A percentile compares a stretch with the other conserved stretches of the same genome.
Evolutionary conservation across 768 basidiomycete genomes (phyloP).

Genomic region (Psilocybe subaeruginosa): DNA sequence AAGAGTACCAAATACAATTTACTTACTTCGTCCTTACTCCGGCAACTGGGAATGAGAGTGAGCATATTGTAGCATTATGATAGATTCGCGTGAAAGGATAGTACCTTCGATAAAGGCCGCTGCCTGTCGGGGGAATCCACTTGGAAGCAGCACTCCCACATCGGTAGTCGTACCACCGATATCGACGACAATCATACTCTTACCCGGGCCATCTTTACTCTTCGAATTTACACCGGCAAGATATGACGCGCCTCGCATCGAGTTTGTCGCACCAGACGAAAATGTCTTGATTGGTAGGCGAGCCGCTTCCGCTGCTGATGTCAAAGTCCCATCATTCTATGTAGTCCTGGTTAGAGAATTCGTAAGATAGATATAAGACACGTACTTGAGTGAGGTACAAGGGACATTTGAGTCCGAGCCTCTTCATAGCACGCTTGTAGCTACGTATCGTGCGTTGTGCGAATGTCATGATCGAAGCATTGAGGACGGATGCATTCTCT

Average conservation of each 20-base stretch:
- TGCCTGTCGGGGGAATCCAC: constrained; percentile 65
- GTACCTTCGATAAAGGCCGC: constrained; percentile 57
- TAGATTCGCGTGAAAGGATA: background rate
- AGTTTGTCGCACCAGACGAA: constrained; percentile 65
- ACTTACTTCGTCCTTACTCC: constrained; percentile 56
- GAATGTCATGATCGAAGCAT: constrained; percentile 63
- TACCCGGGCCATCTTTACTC: constrained; percentile 18
- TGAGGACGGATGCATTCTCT: constrained; percentile 71
- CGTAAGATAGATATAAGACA: background rate
- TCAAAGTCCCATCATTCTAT: constrained; percentile 61
- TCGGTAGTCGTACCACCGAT: constrained; percentile 71
- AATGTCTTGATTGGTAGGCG: constrained; percentile 66
- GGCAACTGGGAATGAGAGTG: constrained; percentile 36
- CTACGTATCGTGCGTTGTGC: constrained; percentile 57
- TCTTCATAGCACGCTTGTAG: constrained; percentile 53
- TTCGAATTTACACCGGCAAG: constrained; percentile 43
- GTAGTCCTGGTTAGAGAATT: background rate
- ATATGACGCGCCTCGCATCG: constrained; percentile 70
- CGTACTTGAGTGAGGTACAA: constrained; percentile 52
- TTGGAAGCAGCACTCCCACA: constrained; percentile 61
- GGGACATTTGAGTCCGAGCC: constrained; percentile 49
- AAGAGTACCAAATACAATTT: background rate
- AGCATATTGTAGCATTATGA: background rate
- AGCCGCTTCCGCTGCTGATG: constrained; percentile 50
- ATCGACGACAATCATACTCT: constrained; percentile 56